Evolutionary conservation across 2,329 filamentous ascomycete species (phyloP).

Genomic region (Ophiostoma ulmi): DNA sequence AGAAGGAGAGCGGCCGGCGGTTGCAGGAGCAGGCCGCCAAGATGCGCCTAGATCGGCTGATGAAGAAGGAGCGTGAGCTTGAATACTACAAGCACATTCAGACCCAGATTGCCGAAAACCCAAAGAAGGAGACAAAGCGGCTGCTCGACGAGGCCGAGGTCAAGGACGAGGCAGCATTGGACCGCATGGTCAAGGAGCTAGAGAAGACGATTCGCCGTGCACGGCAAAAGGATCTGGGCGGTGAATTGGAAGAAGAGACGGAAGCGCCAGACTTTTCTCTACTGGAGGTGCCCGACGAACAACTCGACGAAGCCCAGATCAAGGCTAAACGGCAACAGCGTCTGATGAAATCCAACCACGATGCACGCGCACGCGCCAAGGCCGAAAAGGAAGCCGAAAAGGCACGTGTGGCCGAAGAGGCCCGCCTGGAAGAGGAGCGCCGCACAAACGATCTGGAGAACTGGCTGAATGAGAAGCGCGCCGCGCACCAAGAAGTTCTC

Average conservation of each 20-base stretch:
- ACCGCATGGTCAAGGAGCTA: slow-evolving; percentile 78
- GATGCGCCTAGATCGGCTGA: slow-evolving; percentile 90
- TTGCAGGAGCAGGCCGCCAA: slow-evolving; percentile 95
- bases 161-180: slow-evolving; percentile 82
- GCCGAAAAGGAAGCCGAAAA: slow-evolving; percentile 93
- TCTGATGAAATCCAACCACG: slow-evolving; percentile 89
- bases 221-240: slow-evolving; percentile 86
- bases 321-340: slow-evolving; percentile 92
- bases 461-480: slow-evolving; percentile 80
- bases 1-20: slow-evolving; percentile 86
- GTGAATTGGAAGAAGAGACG: slow-evolving; percentile 49
- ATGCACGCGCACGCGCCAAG: slow-evolving; percentile 88
- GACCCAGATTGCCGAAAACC: slow-evolving; percentile 62
- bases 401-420: slow-evolving; percentile 74
- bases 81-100: slow-evolving; percentile 90
- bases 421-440: slow-evolving; percentile 75
- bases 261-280: slow-evolving; percentile 84
- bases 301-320: slow-evolving; percentile 83
- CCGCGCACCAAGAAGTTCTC: slow-evolving; percentile 64
- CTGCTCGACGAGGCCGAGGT: slow-evolving; percentile 86
- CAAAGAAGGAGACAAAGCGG: slow-evolving; percentile 85
- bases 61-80: slow-evolving; percentile 91
- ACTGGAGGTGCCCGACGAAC: slow-evolving; percentile 81
- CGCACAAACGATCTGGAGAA: slow-evolving; percentile 76
- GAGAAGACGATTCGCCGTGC: slow-evolving; percentile 87